These are phyloP conservation scores for Xylaria sp. DNA, from an alignment of 2,329 filamentous ascomycete genomes.

Conservation along the genomic window DNA sequence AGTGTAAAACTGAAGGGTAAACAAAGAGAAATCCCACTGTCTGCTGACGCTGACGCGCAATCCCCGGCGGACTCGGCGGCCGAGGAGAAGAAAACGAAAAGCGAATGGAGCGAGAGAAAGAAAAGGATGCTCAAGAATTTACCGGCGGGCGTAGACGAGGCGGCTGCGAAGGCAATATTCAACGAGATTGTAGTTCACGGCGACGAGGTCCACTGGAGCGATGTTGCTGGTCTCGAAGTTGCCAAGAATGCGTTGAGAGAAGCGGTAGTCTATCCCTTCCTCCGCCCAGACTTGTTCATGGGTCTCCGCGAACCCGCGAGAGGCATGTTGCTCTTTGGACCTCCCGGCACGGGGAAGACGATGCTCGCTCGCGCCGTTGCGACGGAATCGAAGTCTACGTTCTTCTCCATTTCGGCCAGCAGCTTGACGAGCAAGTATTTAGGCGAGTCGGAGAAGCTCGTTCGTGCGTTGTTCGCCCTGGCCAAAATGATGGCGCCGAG, in stretches of 20 bases:
- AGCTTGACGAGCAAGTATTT: slow-evolving; percentile 95
- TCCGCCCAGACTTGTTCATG: slow-evolving; percentile 94
- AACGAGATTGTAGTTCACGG: slow-evolving; percentile 95
- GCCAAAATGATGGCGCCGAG: slow-evolving; percentile 87
- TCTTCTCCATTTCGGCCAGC: slow-evolving; percentile 95
- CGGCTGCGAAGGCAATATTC: slow-evolving; percentile 85
- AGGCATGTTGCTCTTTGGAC: slow-evolving; percentile 95
- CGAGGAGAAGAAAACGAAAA: slow-evolving; percentile 46
- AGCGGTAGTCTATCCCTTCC: slow-evolving; percentile 94
- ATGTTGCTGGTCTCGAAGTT: slow-evolving; percentile 86
- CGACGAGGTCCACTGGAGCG: slow-evolving; percentile 92
- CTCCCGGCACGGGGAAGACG: slow-evolving; percentile 97
- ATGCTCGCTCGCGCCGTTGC: slow-evolving; percentile 96
- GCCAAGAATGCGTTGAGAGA: slow-evolving; percentile 93
- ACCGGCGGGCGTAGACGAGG: slow-evolving; percentile 78
- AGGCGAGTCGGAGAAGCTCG: slow-evolving; percentile 94
- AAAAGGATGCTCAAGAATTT: slow-evolving; percentile 72
- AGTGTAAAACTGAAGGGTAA: slow-evolving; percentile 37
- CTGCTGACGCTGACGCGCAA: slow-evolving; percentile 51
- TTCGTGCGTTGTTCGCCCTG: slow-evolving; percentile 86
- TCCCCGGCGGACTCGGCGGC: slow-evolving; percentile 49
- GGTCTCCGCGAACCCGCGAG: slow-evolving; percentile 90
- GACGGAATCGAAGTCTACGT: slow-evolving; percentile 91
- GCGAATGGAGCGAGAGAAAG: slow-evolving; percentile 64
- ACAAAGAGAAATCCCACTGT: slow-evolving; percentile 44